Evolutionary conservation across 208 protist species (phyloP), one percentile per base, ranked within the genome.

Genomic region (Crithidia sp.): DNA sequence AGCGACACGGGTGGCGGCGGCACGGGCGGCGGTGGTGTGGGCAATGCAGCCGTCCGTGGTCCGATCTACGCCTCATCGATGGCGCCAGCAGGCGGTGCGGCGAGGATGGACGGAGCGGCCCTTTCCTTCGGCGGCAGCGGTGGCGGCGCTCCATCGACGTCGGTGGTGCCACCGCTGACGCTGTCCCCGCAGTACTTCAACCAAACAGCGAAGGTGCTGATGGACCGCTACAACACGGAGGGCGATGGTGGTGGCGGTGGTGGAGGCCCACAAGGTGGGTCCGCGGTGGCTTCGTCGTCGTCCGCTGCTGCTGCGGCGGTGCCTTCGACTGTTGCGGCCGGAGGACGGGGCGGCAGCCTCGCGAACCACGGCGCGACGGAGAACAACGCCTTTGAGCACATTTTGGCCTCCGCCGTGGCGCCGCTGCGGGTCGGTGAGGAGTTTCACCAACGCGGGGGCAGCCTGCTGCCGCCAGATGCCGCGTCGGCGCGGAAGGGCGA

Each of bases 381-480:
- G 17, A 74, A 79, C 19, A 41, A 41, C 36, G 75, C 62, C 50
- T 91, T 91, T 69, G 81, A 87, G 55, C 72, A 82, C 49, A 88
- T 91, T 68, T 71, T 91, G 9, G 44, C 77, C 8, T 71, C 71
- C 17, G 67, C 81, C 37, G 81, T 64, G 5, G 74, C 81, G 10
- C 70, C 86, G 37, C 58, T 77, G 44, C 54, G 62, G 17, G 57
- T 88, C 0, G 54, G 69, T 16, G 54, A 41, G 4, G 79, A 81
- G 45, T 82, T 88, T 39, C 83, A 79, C n/a, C 78, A 88, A 28
- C 82, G 79, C 41, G 82, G 72, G 4, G 61, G 70, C 49, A 67
- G 8, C 36, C 14, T 45, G 9, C 10, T 7, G 2, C 10, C 28
- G 16, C 12, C 63, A 3, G 57, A 7, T 5, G 54, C 47, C 2